Evolutionary conservation across 78 protist species (phyloP).

Genomic region (Dictyostelium brefeldianum): DNA sequence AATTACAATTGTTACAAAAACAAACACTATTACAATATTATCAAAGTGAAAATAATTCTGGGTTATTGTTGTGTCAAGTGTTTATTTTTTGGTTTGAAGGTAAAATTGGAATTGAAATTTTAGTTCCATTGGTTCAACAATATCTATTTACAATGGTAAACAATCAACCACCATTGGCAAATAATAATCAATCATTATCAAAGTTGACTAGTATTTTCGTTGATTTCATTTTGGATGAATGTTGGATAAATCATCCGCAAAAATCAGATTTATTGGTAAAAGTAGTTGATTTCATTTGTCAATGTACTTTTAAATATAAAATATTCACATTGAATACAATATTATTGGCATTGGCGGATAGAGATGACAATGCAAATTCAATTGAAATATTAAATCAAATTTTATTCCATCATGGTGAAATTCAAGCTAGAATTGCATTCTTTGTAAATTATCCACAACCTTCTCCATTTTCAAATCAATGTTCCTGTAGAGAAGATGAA

Average conservation of each 20-base stretch:
- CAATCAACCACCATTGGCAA: not conserved
- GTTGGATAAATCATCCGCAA: not conserved
- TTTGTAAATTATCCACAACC: not conserved
- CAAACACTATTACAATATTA: not conserved
- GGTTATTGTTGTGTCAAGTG: constrained; percentile 11
- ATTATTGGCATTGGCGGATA: not conserved
- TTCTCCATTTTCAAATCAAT: not conserved
- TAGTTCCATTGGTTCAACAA: not conserved
- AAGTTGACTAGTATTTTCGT: not conserved
- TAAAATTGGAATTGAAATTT: not conserved
- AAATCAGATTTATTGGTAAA: not conserved
- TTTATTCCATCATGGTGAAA: not conserved
- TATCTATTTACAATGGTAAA: not conserved
- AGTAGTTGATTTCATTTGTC: not conserved
- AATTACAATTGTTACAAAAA: not conserved
- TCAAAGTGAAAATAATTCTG: not conserved
- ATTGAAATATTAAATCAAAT: not conserved
- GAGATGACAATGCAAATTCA: constrained; percentile 5
- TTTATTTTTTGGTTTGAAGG: not conserved
- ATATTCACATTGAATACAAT: not conserved
- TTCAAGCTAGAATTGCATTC: not conserved
- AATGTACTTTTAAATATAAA: constrained; percentile 16
- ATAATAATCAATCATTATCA: not conserved
- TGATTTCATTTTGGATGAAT: constrained; percentile 41
- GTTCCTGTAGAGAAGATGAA: not conserved